A percentile compares a stretch with the other conserved stretches of the same genome.
Conservation (phyloP, 2,329 filamentous ascomycete genomes). For the Lasiodiplodia sp. region DNA sequence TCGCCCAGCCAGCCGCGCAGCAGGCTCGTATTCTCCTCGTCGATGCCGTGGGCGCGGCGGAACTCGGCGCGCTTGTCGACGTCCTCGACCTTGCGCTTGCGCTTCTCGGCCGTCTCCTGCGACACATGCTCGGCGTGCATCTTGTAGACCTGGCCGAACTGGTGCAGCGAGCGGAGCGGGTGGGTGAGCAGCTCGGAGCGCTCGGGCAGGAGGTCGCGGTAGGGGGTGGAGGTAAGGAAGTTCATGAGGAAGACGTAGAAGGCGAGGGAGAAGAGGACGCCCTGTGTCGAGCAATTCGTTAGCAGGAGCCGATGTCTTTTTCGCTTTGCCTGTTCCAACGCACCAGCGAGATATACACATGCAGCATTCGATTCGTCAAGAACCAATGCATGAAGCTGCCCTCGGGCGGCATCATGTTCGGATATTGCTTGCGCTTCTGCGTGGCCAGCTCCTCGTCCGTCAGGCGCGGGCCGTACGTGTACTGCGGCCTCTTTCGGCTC, state of each 20-base stretch:
- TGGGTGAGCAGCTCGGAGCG: constrained; percentile 72
- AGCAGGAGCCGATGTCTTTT: neutral
- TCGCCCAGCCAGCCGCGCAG: constrained; percentile 41
- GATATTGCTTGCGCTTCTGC: constrained; percentile 78
- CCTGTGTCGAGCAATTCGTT: constrained; percentile 47
- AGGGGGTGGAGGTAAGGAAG: constrained; percentile 81
- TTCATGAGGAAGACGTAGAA: constrained; percentile 77
- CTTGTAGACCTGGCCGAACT: constrained; percentile 74
- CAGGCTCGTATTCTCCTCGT: constrained; percentile 40
- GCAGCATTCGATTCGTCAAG: constrained; percentile 76
- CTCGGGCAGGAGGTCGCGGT: constrained; percentile 77
- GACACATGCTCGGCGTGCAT: constrained; percentile 78
- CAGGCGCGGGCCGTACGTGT: constrained; percentile 77
- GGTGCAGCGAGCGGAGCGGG: constrained; percentile 71
- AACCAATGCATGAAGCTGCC: constrained; percentile 87
- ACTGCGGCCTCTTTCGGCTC: constrained; percentile 60
- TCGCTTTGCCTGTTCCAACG: constrained; percentile 36
- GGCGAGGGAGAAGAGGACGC: constrained; percentile 73
- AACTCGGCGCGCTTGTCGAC: constrained; percentile 86
- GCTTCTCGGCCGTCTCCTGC: constrained; percentile 72
- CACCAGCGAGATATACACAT: constrained; percentile 86
- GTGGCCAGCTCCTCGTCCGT: constrained; percentile 69
- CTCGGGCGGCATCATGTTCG: constrained; percentile 84
- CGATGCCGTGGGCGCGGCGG: constrained; percentile 78
- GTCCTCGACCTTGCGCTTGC: constrained; percentile 79